Evolutionary conservation across 2,329 filamentous ascomycete species (phyloP).

Genomic region (Tolypocladium ovalisporum): DNA sequence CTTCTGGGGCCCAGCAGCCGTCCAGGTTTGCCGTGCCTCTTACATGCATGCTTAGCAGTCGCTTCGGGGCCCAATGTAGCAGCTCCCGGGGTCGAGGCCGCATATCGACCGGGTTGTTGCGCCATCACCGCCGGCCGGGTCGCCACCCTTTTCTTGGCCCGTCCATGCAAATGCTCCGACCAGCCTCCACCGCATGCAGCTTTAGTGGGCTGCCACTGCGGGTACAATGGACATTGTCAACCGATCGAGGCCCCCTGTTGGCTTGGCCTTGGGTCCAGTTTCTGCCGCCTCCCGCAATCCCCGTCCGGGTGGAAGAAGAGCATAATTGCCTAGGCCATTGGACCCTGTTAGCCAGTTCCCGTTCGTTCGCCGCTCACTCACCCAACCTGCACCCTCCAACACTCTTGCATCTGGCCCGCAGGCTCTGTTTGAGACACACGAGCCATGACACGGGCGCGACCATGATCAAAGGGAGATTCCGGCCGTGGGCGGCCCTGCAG

Average conservation of each 20-base stretch:
- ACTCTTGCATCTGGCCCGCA: background rate
- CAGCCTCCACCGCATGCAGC: background rate
- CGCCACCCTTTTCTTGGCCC: background rate
- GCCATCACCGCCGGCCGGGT: background rate
- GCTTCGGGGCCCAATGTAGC: background rate
- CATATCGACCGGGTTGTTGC: background rate
- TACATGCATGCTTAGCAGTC: background rate
- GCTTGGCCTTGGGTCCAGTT: background rate
- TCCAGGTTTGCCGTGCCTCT: no score
- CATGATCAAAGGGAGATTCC: slow-evolving; percentile 1
- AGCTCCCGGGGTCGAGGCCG: background rate
- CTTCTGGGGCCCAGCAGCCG: background rate
- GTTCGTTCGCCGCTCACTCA: no score
- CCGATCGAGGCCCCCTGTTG: background rate
- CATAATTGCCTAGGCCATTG: no score
- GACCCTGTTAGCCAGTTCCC: background rate
- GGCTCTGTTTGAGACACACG: background rate
- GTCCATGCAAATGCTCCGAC: background rate
- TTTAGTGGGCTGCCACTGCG: background rate
- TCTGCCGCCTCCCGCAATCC: background rate
- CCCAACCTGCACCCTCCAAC: background rate
- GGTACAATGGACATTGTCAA: background rate
- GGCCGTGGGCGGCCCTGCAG: background rate
- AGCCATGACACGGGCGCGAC: background rate
- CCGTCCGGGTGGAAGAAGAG: no score